A percentile compares a stretch with the other conserved stretches of the same genome.
Conservation (phyloP, 495 filamentous ascomycete genomes). For the Amniculicola lignicola region DNA sequence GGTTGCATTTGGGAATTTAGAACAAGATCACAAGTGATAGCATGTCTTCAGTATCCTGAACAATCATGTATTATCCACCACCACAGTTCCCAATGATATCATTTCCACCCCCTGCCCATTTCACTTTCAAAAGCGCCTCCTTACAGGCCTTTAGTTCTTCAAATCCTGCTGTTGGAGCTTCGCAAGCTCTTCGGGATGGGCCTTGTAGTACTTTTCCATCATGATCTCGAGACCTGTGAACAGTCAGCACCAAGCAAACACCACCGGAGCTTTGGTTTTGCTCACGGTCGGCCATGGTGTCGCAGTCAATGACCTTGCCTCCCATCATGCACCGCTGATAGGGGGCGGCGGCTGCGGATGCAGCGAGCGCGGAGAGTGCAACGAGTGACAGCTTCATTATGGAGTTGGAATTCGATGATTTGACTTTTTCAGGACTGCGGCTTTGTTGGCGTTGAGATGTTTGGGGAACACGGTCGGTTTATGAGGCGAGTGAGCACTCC, state of each 20-base stretch:
- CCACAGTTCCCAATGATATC: no score
- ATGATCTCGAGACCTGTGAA: background rate
- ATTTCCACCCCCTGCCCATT: no score
- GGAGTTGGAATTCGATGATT: background rate
- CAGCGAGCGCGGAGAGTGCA: background rate
- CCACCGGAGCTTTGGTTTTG: background rate
- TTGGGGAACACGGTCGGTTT: background rate
- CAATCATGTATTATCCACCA: no score
- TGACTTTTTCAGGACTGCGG: background rate
- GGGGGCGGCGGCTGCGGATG: background rate
- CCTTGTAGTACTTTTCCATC: background rate
- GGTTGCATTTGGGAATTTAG: no score
- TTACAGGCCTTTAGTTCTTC: background rate
- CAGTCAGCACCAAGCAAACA: background rate
- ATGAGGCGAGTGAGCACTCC: background rate
- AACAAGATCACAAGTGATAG: no score
- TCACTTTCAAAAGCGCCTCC: no score
- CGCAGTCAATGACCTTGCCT: background rate
- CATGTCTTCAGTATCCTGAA: no score
- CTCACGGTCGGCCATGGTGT: conserved; percentile 5
- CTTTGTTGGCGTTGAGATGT: background rate
- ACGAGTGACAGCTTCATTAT: conserved; percentile 7
- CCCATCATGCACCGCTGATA: background rate
- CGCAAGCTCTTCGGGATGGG: conserved; percentile 1
- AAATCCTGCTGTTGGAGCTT: background rate